Percentiles rank a stretch among this genome's conserved stretches.
Conservation (phyloP, 257 asterid species). For the Solanum gandarillasii region DNA sequence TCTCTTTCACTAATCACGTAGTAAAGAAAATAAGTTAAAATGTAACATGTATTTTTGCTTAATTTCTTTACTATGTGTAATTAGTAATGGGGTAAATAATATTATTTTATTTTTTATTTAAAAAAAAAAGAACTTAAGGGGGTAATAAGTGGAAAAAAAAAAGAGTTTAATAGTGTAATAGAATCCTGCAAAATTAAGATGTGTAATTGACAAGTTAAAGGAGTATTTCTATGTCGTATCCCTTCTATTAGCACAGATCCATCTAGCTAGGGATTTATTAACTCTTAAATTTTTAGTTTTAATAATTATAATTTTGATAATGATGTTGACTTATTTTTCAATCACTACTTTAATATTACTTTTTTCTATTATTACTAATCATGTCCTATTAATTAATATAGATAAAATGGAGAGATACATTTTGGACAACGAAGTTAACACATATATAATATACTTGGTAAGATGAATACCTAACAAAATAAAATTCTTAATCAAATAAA, state of each 20-base stretch:
- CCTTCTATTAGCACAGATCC: not conserved
- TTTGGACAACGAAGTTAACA: not conserved
- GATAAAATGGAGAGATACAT: not conserved
- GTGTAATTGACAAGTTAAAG: not conserved
- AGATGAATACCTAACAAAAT: not conserved
- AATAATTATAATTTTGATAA: not conserved
- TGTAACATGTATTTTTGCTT: no score
- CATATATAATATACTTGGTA: not conserved
- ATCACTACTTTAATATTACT: no score
- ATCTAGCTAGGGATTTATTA: not conserved
- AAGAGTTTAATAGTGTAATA: no score
- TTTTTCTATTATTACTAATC: not conserved
- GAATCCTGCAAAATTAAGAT: not conserved
- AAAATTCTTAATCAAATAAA: not conserved
- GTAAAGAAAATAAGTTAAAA: no score
- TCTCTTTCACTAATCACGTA: no score
- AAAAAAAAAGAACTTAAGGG: no score
- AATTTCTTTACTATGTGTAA: no score
- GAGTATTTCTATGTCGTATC: not conserved
- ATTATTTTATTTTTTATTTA: no score
- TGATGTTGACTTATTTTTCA: not conserved
- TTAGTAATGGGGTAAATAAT: not conserved
- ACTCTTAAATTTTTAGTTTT: not conserved
- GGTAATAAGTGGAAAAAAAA: rapidly evolving
- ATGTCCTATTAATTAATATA: not conserved